Percentiles rank a stretch among this genome's conserved stretches.
Evolutionary conservation across 2,329 filamentous ascomycete species (phyloP).

Genomic region (Fusarium sp.): DNA sequence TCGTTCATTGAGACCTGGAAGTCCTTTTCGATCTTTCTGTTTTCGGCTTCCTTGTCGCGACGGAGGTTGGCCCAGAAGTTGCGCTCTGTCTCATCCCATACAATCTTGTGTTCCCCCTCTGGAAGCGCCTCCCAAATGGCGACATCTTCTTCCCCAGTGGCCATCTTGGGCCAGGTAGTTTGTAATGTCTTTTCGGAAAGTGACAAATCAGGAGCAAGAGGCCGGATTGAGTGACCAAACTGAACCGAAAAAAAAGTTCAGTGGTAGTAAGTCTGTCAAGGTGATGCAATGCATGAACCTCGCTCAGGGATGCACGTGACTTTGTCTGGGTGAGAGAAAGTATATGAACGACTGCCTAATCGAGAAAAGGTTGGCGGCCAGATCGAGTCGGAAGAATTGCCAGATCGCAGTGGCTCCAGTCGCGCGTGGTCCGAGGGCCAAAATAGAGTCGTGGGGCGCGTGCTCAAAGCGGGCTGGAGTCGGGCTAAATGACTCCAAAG

Average conservation of each 20-base stretch:
- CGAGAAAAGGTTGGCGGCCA: constrained; percentile 13
- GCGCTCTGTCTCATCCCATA: constrained; percentile 52
- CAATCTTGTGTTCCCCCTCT: constrained; percentile 47
- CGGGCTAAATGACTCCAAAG: constrained; percentile 23
- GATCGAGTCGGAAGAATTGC: constrained; percentile 29
- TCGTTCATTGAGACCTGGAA: constrained; percentile 44
- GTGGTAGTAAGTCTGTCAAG: background rate
- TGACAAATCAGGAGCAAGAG: background rate
- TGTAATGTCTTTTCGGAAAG: background rate
- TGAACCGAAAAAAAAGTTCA: constrained; percentile 2
- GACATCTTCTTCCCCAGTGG: constrained; percentile 39
- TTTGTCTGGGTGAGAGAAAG: constrained; percentile 3
- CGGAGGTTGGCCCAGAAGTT: constrained; percentile 51
- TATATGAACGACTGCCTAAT: constrained; percentile 13
- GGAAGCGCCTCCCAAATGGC: constrained; percentile 48
- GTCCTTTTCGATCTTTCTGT: constrained; percentile 41
- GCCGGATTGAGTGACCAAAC: background rate
- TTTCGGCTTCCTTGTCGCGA: constrained; percentile 39
- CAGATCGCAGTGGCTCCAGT: constrained; percentile 34
- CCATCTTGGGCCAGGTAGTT: constrained; percentile 30
- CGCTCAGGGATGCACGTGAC: constrained; percentile 18
- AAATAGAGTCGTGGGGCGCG: constrained; percentile 41
- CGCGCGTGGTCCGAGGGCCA: constrained; percentile 32
- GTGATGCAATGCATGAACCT: constrained; percentile 17
- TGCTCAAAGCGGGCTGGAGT: constrained; percentile 34